phyloP scores from a whole-genome alignment of 73 alveolate species.

The Paramecium pentaurelia region DNA sequence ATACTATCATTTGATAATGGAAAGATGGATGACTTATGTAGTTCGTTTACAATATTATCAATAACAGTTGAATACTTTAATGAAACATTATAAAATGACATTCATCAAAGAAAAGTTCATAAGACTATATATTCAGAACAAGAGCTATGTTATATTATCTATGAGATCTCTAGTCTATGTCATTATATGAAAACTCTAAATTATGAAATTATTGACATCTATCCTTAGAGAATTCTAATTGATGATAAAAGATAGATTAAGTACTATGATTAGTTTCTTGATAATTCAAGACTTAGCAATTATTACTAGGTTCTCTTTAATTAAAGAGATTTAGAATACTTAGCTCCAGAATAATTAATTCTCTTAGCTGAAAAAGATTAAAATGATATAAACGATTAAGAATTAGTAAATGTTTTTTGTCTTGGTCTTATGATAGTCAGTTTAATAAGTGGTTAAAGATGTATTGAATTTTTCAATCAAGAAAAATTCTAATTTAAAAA shows the following conservation, averaged over 20 bases:
- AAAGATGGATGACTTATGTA: not conserved
- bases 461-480: not conserved
- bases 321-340: not conserved
- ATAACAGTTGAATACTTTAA: not conserved
- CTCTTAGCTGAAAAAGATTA: not conserved
- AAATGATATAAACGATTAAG: not conserved
- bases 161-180: not conserved
- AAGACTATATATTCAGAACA: not conserved
- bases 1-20: not conserved
- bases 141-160: not conserved
- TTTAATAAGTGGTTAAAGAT: not conserved
- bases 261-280: not conserved
- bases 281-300: not conserved
- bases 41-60: not conserved
- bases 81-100: not conserved
- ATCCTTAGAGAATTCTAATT: not conserved
- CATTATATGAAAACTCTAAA: not conserved
- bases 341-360: conserved; percentile 6
- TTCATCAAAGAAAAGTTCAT: not conserved
- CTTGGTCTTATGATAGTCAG: conserved; percentile 6
- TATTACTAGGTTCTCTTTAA: not conserved
- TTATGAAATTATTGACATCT: not conserved
- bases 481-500: not conserved
- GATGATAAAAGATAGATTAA: conserved; percentile 10
- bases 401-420: conserved; percentile 14